phyloP scores from a whole-genome alignment of 129 eudicot genomes.

The Helichrysum umbraculigerum region DNA sequence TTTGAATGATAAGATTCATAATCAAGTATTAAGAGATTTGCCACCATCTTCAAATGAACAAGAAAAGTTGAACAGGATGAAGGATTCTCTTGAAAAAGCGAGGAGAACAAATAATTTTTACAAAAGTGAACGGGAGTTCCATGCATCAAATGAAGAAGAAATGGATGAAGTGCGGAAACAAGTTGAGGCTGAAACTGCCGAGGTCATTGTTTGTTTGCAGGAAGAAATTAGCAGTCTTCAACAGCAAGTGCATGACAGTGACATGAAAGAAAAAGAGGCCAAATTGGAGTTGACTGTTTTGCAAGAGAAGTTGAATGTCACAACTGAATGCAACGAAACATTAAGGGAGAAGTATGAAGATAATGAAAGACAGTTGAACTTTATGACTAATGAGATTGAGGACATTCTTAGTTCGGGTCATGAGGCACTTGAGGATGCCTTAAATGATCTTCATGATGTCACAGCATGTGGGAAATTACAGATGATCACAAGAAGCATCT shows the following conservation, averaged over 20 bases:
- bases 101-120: conserved; percentile 58
- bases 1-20: conserved; percentile 44
- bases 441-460: conserved; percentile 49
- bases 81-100: conserved; percentile 84
- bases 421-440: conserved; percentile 62
- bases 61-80: conserved; percentile 71
- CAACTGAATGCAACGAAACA: conserved; percentile 43
- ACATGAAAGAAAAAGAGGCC: conserved; percentile 52
- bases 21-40: conserved; percentile 37
- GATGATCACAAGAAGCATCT: conserved; percentile 52
- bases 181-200: conserved; percentile 96
- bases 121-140: conserved; percentile 57
- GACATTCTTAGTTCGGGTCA: conserved; percentile 58
- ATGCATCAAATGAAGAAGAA: conserved; percentile 69
- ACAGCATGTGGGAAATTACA: conserved; percentile 61
- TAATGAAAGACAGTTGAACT: conserved; percentile 50
- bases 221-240: conserved; percentile 79
- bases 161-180: conserved; percentile 84
- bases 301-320: conserved; percentile 39
- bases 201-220: conserved; percentile 92
- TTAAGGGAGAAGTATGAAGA: conserved; percentile 43
- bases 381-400: conserved; percentile 62
- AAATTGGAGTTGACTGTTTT: conserved; percentile 37
- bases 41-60: conserved; percentile 43
- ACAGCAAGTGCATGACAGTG: conserved; percentile 55